Evolutionary conservation across 1,284 basidiomycete genomes (phyloP).

Genomic region (Ustilago loliicola): DNA sequence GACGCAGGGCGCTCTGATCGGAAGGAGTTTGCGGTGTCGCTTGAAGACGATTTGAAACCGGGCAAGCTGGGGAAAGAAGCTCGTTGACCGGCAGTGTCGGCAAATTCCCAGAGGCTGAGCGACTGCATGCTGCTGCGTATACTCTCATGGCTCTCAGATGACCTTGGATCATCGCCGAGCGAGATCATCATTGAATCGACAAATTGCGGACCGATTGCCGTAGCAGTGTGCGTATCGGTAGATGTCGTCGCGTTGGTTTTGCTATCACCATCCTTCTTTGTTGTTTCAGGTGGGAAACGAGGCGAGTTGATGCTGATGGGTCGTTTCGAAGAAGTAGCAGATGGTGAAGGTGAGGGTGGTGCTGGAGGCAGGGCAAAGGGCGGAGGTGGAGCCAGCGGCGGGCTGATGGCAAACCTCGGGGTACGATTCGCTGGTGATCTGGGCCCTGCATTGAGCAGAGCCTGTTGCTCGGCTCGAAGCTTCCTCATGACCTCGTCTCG

Average conservation of each 20-base stretch:
- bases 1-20: not conserved
- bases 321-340: not conserved
- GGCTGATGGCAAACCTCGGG: constrained; percentile 11
- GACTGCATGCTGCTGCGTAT: constrained; percentile 22
- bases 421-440: not conserved
- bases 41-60: not conserved
- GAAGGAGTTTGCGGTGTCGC: too few relatives aligned
- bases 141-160: constrained; percentile 20
- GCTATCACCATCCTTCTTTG: not conserved
- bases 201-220: not conserved
- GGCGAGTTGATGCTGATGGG: not conserved
- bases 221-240: not conserved
- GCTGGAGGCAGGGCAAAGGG: constrained; percentile 33
- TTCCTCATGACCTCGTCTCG: constrained; percentile 32
- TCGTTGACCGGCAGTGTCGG: constrained; percentile 2
- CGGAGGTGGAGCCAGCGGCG: constrained; percentile 29
- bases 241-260: not conserved
- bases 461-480: constrained; percentile 23
- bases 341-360: constrained; percentile 1
- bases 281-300: not conserved
- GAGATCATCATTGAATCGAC: not conserved
- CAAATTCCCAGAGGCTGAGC: constrained; percentile 15
- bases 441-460: not conserved
- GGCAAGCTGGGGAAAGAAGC: constrained; percentile 15
- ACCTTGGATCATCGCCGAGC: not conserved